Conservation (phyloP, 495 filamentous ascomycete species). For the Cryomyces antarcticus region DNA sequence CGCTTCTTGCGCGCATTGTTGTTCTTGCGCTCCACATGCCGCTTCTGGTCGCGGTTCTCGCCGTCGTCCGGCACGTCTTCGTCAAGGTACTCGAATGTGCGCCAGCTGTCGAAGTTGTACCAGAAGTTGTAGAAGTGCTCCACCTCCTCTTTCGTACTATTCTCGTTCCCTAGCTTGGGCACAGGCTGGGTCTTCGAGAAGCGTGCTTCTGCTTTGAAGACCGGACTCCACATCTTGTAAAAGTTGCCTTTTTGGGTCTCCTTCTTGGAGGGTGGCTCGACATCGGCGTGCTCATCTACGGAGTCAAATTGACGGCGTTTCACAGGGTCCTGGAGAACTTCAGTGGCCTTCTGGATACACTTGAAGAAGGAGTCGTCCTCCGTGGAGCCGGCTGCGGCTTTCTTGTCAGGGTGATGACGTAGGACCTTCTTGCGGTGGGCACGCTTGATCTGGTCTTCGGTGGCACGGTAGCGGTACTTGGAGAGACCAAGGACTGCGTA, state of each 20-base stretch:
- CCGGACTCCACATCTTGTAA: constrained; percentile 77
- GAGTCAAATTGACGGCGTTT: constrained; percentile 94
- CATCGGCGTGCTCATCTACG: constrained; percentile 79
- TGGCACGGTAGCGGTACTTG: constrained; percentile 78
- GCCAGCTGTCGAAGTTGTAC: constrained; percentile 98
- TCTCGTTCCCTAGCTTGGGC: constrained; percentile 65
- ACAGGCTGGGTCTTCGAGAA: constrained; percentile 85
- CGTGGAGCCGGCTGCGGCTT: constrained; percentile 65
- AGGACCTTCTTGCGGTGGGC: constrained; percentile 99
- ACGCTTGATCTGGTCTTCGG: constrained; percentile 93
- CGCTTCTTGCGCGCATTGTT: constrained; percentile 93
- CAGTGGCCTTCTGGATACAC: constrained; percentile 96
- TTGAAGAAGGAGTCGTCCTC: constrained; percentile 99
- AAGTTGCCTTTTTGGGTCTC: constrained; percentile 63
- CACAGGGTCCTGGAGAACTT: constrained; percentile 75
- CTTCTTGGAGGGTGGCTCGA: constrained; percentile 85
- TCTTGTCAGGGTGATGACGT: constrained; percentile 96
- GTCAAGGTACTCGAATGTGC: constrained; percentile 92
- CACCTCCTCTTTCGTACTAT: constrained; percentile 69
- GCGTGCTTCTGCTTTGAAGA: constrained; percentile 76
- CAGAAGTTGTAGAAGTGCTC: constrained; percentile 98
- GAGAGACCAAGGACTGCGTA: constrained; percentile 89
- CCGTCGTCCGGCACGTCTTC: constrained; percentile 98
- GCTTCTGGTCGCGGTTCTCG: constrained; percentile 97
- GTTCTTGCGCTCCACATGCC: constrained; percentile 94